Evolutionary conservation across 1,139 yeast species (phyloP).

Genomic region (Nematodospora anomalae): DNA sequence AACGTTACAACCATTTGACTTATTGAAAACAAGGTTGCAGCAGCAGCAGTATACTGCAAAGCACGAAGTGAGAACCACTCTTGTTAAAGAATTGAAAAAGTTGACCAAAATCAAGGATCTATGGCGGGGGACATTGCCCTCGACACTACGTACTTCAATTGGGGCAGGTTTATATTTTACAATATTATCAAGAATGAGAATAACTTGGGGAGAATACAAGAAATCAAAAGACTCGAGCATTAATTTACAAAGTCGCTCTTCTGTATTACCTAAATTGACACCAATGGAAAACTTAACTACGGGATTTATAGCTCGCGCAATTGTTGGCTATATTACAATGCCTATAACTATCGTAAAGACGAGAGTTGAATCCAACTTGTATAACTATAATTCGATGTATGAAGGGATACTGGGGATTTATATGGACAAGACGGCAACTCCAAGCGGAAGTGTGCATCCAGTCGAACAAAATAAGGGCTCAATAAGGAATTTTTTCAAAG

Average conservation of each 20-base stretch:
- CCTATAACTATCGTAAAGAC: slow-evolving; percentile 95
- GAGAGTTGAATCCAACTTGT: slow-evolving; percentile 77
- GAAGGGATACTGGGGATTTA: slow-evolving; percentile 66
- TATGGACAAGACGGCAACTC: slow-evolving; percentile 19
- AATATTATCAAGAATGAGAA: slow-evolving; percentile 62
- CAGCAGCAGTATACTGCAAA: slow-evolving; percentile 53
- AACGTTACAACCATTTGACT: slow-evolving; percentile 83
- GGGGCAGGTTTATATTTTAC: slow-evolving; percentile 90
- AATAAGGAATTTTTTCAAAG: slow-evolving; percentile 72
- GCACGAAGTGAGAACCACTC: slow-evolving; percentile 36
- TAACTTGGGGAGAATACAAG: slow-evolving; percentile 44
- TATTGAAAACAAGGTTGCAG: slow-evolving; percentile 86
- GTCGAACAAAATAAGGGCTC: slow-evolving; percentile 22
- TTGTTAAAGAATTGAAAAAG: slow-evolving; percentile 45
- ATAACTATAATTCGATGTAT: slow-evolving; percentile 62
- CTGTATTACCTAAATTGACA: slow-evolving; percentile 67
- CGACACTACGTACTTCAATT: slow-evolving; percentile 83
- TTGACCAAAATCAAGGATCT: slow-evolving; percentile 52
- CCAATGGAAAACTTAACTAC: slow-evolving; percentile 68
- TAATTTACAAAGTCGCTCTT: slow-evolving; percentile 17
- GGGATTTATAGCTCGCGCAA: slow-evolving; percentile 78
- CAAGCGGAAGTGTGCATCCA: neutral
- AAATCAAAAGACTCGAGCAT: slow-evolving; percentile 12
- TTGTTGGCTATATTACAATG: slow-evolving; percentile 90
- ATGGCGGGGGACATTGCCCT: slow-evolving; percentile 94